A percentile compares a stretch with the other conserved stretches of the same genome.
phyloP scores from a whole-genome alignment of 306 rosid species.

The Corylus avellana region DNA sequence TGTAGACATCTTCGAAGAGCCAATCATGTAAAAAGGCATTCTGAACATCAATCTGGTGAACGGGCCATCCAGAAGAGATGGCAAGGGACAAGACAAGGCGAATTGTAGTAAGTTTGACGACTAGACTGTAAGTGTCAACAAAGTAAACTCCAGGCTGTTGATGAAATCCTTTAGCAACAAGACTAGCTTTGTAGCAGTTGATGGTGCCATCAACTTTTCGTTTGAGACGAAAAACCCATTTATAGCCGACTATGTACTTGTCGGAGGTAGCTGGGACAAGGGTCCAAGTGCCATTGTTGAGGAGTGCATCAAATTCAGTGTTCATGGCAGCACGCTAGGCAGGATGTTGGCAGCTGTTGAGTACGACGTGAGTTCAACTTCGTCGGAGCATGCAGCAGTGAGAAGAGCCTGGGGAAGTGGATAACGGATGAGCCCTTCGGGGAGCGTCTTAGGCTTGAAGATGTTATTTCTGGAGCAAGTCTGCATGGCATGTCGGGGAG shows the following conservation, averaged over 20 bases:
- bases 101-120: neutral
- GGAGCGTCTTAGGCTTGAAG: neutral
- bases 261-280: neutral
- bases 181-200: too few relatives aligned
- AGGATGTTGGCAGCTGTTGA: too few relatives aligned
- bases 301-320: neutral
- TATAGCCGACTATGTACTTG: neutral
- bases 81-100: neutral
- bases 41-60: neutral
- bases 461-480: too few relatives aligned
- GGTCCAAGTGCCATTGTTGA: neutral
- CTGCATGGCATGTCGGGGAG: too few relatives aligned
- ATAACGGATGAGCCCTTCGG: neutral
- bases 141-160: too few relatives aligned
- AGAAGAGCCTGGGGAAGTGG: neutral
- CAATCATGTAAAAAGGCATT: neutral
- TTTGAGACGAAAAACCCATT: neutral
- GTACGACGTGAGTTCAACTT: too few relatives aligned
- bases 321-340: neutral
- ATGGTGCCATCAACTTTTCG: neutral
- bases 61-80: neutral
- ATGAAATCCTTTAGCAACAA: too few relatives aligned
- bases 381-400: neutral
- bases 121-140: neutral
- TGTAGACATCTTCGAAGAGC: too few relatives aligned